Base-by-base conservation (phyloP, 1,139 yeast genomes). In the Scheffersomyces insectosa region DNA sequence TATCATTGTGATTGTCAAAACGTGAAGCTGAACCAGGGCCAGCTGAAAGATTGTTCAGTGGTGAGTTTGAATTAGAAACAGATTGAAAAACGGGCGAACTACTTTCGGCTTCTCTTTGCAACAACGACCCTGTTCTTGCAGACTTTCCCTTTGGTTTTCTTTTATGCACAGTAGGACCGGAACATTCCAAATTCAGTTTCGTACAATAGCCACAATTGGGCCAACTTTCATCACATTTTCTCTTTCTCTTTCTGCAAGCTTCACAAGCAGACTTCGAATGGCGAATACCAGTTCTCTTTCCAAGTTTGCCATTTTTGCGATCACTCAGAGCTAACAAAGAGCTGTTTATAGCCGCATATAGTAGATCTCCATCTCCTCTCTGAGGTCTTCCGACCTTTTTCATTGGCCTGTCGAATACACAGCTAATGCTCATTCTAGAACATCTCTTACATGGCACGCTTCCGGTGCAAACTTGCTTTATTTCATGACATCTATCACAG, bases 401-500 rank as follows among this genome's bases (percentile, higher is more conserved):
- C 16, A 33, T 10, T 1, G 50, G 50, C 13, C 60, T 33, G 7
- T 42, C 36, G 37, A 38, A 49, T 7, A 50, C 44, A 35, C 60
- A 56, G 3, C 5, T 20, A 4, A 28, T 15, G 11, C 20, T 34
- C 23, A 37, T 16, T 27, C 39, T 42, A 6, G 4, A 11, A 42
- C 60, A 56, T 4, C 45, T 15, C 2, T 40, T 37, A 38, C 60
- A 57, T 4, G 52, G 54, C 1, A 13, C 23, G 3, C 36, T 38
- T 4, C 52, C 54, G 8, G 34, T 36, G 40, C 61, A 57, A 16
- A 39, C 43, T 33, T 53, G 51, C 39, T 57, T 57, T 13, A 51
- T 44, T 37, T 42, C 42, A 36, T 55, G 46, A 38, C 61, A 57
- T 36, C 57, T 37, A 34, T 57, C 61, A 42, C 61, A 57, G 16